Conservation (phyloP, 2,329 filamentous ascomycete species). For the Colletotrichum tofieldiae region DNA sequence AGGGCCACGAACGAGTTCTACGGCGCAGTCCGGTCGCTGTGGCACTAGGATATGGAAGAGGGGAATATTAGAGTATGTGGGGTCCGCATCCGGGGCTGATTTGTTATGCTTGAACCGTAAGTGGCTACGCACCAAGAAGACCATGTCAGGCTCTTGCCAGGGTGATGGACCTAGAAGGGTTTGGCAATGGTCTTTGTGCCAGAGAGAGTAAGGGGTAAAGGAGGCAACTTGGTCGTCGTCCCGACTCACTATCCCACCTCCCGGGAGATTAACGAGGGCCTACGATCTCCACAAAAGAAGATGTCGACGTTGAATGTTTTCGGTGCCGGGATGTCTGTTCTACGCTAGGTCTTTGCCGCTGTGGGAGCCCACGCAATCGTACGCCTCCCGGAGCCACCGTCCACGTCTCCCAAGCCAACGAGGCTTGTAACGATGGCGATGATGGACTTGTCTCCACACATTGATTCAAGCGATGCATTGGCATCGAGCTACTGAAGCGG, state of each 20-base stretch:
- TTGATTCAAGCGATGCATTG: conserved; percentile 12
- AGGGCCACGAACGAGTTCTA: conserved; percentile 4
- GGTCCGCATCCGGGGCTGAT: conserved; percentile 18
- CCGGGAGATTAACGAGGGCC: neutral
- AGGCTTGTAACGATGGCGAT: conserved; percentile 21
- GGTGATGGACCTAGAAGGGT: conserved; percentile 2
- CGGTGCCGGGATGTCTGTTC: neutral
- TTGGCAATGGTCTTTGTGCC: neutral
- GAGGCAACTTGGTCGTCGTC: conserved; percentile 11
- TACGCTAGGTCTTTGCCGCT: neutral
- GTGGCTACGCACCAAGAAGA: conserved; percentile 10
- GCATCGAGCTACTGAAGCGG: conserved; percentile 5
- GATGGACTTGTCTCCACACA: conserved; percentile 11
- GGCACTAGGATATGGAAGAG: conserved; percentile 6
- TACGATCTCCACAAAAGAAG: neutral
- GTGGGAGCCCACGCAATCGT: conserved; percentile 26
- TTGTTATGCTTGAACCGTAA: conserved; percentile 24
- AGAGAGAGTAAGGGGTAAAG: conserved; percentile 1
- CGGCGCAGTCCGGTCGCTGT: conserved; percentile 1
- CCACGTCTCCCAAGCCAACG: conserved; percentile 23
- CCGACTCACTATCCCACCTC: neutral
- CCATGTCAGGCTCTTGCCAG: conserved; percentile 5
- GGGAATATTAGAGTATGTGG: conserved; percentile 25
- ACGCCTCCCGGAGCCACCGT: conserved; percentile 18
- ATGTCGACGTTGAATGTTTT: conserved; percentile 12